These are phyloP conservation scores for Monosporascus sp. DNA, from an alignment of 2,329 filamentous ascomycete species.

Conservation along the genomic window DNA sequence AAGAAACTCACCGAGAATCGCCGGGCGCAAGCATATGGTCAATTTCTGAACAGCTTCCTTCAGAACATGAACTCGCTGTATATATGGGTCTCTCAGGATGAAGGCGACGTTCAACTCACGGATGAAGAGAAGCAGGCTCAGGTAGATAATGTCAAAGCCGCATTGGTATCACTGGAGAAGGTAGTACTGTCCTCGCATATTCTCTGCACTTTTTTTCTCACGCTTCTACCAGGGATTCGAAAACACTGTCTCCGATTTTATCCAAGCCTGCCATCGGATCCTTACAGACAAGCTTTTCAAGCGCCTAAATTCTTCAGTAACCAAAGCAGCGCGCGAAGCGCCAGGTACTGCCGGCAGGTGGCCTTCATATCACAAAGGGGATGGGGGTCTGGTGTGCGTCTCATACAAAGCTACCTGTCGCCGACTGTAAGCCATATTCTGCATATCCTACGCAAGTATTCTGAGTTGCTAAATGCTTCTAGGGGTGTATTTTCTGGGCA, in stretches of 20 bases:
- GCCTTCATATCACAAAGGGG: constrained; percentile 3
- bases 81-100: constrained; percentile 8
- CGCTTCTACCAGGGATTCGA: constrained; percentile 3
- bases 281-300: constrained; percentile 4
- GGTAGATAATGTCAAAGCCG: constrained; percentile 2
- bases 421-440: constrained; percentile 8
- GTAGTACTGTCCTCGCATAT: constrained; percentile 2
- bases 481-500: constrained; percentile 11
- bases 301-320: background rate
- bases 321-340: constrained; percentile 3
- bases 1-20: constrained; percentile 44
- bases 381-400: constrained; percentile 5
- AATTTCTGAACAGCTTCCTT: constrained; percentile 45
- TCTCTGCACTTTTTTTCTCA: background rate
- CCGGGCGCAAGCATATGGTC: constrained; percentile 32
- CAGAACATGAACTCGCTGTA: constrained; percentile 31
- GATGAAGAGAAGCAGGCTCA: constrained; percentile 28
- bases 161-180: constrained; percentile 4
- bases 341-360: constrained; percentile 5
- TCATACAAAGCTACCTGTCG: constrained; percentile 11
- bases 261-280: background rate
- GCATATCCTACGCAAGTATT: too few relatives aligned
- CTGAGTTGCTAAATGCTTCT: constrained; percentile 1
- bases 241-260: background rate
- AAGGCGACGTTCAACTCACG: constrained; percentile 5